Base-by-base conservation (phyloP, 352 stramenopile genomes). In the Globisporangium radiosum region DNA sequence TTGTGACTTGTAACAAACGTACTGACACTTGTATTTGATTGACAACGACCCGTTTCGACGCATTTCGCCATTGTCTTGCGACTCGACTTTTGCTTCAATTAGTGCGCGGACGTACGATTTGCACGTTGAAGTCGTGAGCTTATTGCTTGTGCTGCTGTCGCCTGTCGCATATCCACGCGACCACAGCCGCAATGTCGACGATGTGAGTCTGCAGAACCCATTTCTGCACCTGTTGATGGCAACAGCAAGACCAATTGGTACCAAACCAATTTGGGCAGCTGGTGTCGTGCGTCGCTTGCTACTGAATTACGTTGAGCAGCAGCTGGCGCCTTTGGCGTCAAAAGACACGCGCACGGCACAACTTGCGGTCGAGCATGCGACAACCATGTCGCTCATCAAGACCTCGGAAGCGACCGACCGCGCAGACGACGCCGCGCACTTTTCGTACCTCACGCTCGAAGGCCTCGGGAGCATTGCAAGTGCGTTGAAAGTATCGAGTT, bases 101-200 rank as follows among this genome's bases (percentile, higher is more conserved):
- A 79, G 70, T 4, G 33, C 60, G 6, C 68, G 74, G 36, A 92
- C 81, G 37, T 84, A 90, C 56, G 81, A 88, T 33, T 48, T 94
- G 39, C 79, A 90, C 47, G 68, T 90, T n/a, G 84, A 92, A 72
- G 69, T 87, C 3, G 60, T 94, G 14, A 94, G 80, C 55, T 85
- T 70, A 37, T 54, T 94, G 33, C 69, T 94, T 13, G 78, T 89
- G 44, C 70, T 94, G 15, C 65, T 91, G 4, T 76, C 83, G 1
- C 75, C 83, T 1, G 76, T 87, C 17, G 77, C 71, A 8, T 93
- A 85, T 56, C 76, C 78, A 3, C 77, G 73, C 8, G 72, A 86
- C 49, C 73, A 87, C 55, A 73, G 68, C 17, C 78, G 78, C 38
- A 63, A 72, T 50, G 65, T 66, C 1, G 56, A 63, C 9, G 78